phyloP scores from a whole-genome alignment of 306 rosid species.

The Adenanthera pavonina region DNA sequence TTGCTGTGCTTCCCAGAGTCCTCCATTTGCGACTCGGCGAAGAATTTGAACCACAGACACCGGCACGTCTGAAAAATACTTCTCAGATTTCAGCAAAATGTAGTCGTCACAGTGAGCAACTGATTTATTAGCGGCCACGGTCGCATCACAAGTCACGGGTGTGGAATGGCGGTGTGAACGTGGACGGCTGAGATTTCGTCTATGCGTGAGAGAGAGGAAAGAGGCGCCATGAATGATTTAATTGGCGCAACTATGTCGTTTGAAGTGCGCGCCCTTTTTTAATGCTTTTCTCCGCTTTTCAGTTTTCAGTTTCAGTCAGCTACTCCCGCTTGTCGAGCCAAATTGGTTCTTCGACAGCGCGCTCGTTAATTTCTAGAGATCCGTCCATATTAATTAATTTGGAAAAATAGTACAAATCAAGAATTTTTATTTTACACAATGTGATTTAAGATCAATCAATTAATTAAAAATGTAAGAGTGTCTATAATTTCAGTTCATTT shows the following conservation, averaged over 20 bases:
- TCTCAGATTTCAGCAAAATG: background rate
- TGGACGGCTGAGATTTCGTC: conserved; percentile 49
- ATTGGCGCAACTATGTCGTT: conserved; percentile 44
- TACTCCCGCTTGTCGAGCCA: background rate
- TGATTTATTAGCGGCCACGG: background rate
- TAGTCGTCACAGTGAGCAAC: background rate
- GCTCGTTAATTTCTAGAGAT: background rate
- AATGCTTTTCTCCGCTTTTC: background rate
- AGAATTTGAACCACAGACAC: background rate
- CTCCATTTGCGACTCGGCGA: conserved; percentile 41
- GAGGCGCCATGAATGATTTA: conserved; percentile 36
- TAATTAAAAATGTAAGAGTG: too few species aligned
- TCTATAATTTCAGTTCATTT: too few species aligned
- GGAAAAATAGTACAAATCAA: too few species aligned
- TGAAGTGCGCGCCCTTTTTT: conserved; percentile 41
- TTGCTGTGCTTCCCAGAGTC: conserved; percentile 33
- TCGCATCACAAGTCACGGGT: conserved; percentile 22
- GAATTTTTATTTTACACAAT: too few species aligned
- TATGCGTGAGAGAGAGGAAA: background rate
- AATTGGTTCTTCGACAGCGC: background rate
- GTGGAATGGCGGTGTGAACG: conserved; percentile 6
- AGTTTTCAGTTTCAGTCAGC: background rate
- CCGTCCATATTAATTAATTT: background rate
- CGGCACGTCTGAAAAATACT: background rate
- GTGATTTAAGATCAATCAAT: too few species aligned